Percentiles rank a stretch among this genome's conserved stretches.
phyloP scores from a whole-genome alignment of 768 basidiomycete species.

The Rhodotorula graminis region DNA sequence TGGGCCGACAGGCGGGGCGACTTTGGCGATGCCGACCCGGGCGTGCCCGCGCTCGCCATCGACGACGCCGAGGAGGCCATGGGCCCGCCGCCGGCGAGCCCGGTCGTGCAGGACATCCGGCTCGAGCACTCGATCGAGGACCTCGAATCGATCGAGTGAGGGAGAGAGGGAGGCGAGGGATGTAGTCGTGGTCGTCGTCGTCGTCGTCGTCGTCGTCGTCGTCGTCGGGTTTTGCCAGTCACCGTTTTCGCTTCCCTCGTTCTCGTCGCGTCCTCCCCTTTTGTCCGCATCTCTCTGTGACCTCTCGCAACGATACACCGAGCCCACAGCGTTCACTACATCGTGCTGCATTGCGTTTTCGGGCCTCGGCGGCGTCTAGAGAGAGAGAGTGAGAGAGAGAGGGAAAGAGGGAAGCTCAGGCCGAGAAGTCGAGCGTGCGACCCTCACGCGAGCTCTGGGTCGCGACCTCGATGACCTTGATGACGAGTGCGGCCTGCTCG shows the following conservation, averaged over 20 bases:
- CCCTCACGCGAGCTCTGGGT: constrained; percentile 63
- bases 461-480: constrained; percentile 73
- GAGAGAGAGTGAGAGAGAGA: background rate
- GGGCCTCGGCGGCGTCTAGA: too few species aligned
- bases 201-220: too few species aligned
- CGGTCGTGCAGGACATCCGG: constrained; percentile 1
- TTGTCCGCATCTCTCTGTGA: too few species aligned
- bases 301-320: too few species aligned
- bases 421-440: constrained; percentile 47
- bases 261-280: too few species aligned
- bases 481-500: constrained; percentile 64
- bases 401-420: background rate
- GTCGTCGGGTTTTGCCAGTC: too few species aligned
- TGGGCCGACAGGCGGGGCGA: background rate
- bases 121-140: background rate
- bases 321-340: too few species aligned
- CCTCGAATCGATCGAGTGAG: background rate
- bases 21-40: background rate
- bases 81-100: background rate
- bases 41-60: background rate
- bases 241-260: too few species aligned
- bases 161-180: too few species aligned
- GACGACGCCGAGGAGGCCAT: too few species aligned
- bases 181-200: background rate
- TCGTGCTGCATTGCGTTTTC: too few species aligned